phyloP scores from a whole-genome alignment of 306 rosid species.

The Carpinus fangiana region DNA sequence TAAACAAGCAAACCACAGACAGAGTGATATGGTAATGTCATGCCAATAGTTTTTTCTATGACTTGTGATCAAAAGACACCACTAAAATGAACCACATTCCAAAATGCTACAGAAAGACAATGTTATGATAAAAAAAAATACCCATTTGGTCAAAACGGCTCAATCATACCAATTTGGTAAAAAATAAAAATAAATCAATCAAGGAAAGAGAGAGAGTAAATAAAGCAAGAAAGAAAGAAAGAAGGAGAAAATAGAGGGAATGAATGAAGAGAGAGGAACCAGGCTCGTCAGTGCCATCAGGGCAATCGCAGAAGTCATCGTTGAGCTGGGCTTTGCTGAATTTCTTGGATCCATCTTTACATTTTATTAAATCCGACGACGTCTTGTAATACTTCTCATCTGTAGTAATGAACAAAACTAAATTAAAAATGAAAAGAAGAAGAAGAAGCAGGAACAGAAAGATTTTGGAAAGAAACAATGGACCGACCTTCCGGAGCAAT shows the following conservation, averaged over 20 bases:
- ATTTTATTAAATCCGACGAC: constrained; percentile 61
- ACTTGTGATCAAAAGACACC: background rate
- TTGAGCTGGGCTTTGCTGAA: constrained; percentile 81
- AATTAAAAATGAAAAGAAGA: background rate
- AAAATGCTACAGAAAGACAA: background rate
- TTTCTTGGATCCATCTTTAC: constrained; percentile 80
- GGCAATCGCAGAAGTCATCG: constrained; percentile 90
- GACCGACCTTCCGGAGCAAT: constrained; percentile 73
- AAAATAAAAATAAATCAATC: background rate
- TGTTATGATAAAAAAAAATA: background rate
- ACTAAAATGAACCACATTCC: background rate
- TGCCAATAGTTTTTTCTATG: background rate
- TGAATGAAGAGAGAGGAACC: constrained; percentile 37
- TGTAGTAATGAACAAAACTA: constrained; percentile 20
- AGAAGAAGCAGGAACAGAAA: background rate
- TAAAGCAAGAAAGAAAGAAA: background rate
- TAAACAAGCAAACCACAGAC: background rate
- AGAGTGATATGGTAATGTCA: background rate
- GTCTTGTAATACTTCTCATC: constrained; percentile 71
- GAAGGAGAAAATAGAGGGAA: background rate
- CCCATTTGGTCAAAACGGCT: too few species aligned
- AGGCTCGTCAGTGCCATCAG: constrained; percentile 96
- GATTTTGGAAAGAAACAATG: background rate
- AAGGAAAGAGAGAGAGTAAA: background rate
- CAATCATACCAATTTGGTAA: background rate